phyloP scores from a whole-genome alignment of 1,284 basidiomycete species.

The Quambalaria eucalypti region DNA sequence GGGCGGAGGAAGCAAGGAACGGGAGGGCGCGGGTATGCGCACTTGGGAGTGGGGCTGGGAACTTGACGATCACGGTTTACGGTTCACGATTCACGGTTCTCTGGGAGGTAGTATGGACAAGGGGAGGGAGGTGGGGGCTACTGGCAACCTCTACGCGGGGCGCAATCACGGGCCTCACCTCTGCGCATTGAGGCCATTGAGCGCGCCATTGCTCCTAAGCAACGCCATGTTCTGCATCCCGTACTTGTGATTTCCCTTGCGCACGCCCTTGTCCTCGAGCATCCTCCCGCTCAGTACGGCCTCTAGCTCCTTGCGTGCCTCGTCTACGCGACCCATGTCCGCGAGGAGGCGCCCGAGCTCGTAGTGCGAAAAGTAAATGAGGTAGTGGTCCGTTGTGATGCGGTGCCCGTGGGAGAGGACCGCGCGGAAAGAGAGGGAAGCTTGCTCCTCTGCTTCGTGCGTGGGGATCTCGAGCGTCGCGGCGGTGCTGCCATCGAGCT shows the following conservation, averaged over 20 bases:
- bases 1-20: no score
- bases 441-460: constrained; percentile 32
- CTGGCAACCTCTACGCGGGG: no score
- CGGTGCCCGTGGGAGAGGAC: constrained; percentile 30
- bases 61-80: no score
- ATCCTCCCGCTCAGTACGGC: constrained; percentile 33
- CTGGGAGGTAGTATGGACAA: no score
- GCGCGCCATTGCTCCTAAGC: constrained; percentile 36
- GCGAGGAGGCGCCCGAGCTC: constrained; percentile 42
- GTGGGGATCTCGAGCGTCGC: constrained; percentile 18
- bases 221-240: constrained; percentile 45
- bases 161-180: no score
- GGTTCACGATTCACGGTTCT: no score
- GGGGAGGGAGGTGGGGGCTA: no score
- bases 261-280: constrained; percentile 27
- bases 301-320: constrained; percentile 35
- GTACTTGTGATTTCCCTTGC: constrained; percentile 39
- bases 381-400: constrained; percentile 38
- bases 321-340: constrained; percentile 6
- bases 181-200: constrained; percentile 10
- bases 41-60: no score
- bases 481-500: constrained; percentile 5
- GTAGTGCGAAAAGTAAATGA: constrained; percentile 46
- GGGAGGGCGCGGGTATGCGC: no score
- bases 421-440: constrained; percentile 27